Base-by-base conservation (phyloP, 345 rosid species). In the Eucalyptus urophylla region DNA sequence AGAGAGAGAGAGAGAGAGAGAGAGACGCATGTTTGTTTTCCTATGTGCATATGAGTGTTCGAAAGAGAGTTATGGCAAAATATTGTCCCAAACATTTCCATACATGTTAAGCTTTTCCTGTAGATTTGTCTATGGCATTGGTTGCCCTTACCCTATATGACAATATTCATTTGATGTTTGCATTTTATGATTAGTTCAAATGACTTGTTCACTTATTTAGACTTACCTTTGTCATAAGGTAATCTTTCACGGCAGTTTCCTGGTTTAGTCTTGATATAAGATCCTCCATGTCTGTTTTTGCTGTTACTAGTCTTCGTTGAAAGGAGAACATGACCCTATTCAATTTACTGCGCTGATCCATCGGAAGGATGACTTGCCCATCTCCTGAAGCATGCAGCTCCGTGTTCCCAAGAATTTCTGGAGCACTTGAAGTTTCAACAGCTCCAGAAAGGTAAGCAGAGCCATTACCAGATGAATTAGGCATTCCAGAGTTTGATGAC, bases 241-340 rank as follows among this genome's bases (percentile, higher is more conserved):
- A 98, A 89, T 94, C 96, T 89, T 97, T 98, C 90, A 96, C 97
- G 0, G 99, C 95, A 86, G 91, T 92, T 94, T 98, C 99, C 93
- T 97, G 99, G 91, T 96, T 94, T 90, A 98, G 92, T 93, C 99
- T 95, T 60, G 95, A 94, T 87, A 97, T 93, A 88, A 98, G 97
- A 94, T 97, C 99, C 93, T 98, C 99, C 99, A 98, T 95, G 91
- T 98, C 99, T 58, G 98, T 96, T 93, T 95, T 98, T 88, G 98
- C 95, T 90, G 97, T 95, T 89, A 93, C 94, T 91, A 98, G 92
- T 90, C 99, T 94, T 90, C 93, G 95, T 90, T 96, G 96, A 95
- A 95, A 95, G 88, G 96, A 91, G 87, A 92, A 89, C 86, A 98
- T 95, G 92, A 94, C 93, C 92, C 98, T 96, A 89, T 92, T 96